A percentile compares a stretch with the other conserved stretches of the same genome.
phyloP scores from a whole-genome alignment of 2,329 filamentous ascomycete genomes.

The Penicillium sp. region DNA sequence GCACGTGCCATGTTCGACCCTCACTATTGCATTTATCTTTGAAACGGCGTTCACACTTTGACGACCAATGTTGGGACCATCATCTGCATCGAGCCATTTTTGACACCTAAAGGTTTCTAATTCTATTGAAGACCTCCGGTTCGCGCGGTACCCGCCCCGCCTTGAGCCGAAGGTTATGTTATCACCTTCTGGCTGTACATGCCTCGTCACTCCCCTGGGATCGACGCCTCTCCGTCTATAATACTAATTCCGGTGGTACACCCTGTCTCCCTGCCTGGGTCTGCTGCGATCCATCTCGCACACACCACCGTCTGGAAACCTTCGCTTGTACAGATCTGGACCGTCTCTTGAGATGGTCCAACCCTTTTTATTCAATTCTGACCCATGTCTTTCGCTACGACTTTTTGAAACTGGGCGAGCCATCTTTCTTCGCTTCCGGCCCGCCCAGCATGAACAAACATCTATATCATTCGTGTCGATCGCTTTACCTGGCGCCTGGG shows the following conservation, averaged over 20 bases:
- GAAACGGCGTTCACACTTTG: slow-evolving; percentile 37
- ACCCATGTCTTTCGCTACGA: slow-evolving; percentile 35
- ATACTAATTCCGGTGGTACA: slow-evolving; percentile 40
- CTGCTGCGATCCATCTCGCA: slow-evolving; percentile 11
- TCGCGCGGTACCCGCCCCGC: slow-evolving; percentile 22
- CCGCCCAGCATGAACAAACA: slow-evolving; percentile 34
- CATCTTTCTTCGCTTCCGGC: slow-evolving; percentile 27
- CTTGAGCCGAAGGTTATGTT: slow-evolving; percentile 22
- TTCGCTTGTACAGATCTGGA: slow-evolving; percentile 40
- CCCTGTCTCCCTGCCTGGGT: slow-evolving; percentile 13
- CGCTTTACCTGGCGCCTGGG: slow-evolving; percentile 41
- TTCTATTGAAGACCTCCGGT: slow-evolving; percentile 22
- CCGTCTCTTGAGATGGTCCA: slow-evolving; percentile 16
- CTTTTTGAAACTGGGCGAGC: slow-evolving; percentile 32
- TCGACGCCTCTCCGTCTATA: slow-evolving; percentile 34
- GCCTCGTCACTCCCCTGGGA: slow-evolving; percentile 26
- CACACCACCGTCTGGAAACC: slow-evolving; percentile 32
- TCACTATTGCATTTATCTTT: slow-evolving; percentile 32
- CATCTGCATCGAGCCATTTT: slow-evolving; percentile 41
- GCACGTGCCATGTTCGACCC: slow-evolving; percentile 23
- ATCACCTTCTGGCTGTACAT: slow-evolving; percentile 38
- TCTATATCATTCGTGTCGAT: slow-evolving; percentile 40
- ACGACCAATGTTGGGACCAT: slow-evolving; percentile 36
- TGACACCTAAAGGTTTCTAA: slow-evolving; percentile 42
- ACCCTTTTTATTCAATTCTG: slow-evolving; percentile 28